These are phyloP conservation scores for Clarireedia paspali DNA, from an alignment of 2,329 filamentous ascomycete species.

Conservation along the genomic window DNA sequence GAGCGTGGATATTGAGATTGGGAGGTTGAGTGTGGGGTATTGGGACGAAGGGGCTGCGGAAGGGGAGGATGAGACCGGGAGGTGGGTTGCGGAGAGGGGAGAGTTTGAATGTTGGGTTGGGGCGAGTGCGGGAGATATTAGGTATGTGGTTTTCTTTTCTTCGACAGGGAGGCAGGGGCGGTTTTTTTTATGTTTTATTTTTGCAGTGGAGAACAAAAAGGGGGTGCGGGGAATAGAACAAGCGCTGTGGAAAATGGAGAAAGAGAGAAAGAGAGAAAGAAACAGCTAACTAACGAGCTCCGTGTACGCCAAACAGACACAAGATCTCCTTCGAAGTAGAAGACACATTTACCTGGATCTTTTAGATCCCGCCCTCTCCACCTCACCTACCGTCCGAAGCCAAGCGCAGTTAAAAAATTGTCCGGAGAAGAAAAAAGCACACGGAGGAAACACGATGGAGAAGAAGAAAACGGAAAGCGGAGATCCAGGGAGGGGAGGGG, in stretches of 20 bases:
- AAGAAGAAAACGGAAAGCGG: not conserved
- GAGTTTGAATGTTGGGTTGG: conserved; percentile 53
- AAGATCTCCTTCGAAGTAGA: conserved; percentile 48
- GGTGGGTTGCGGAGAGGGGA: conserved; percentile 61
- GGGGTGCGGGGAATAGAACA: not conserved
- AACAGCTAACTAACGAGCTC: too few species aligned
- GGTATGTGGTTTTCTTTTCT: conserved; percentile 35
- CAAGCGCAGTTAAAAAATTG: not conserved
- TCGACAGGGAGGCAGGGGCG: too few species aligned
- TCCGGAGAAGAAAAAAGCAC: not conserved
- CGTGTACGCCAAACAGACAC: conserved; percentile 31
- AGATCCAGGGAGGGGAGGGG: not conserved
- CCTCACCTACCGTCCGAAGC: not conserved
- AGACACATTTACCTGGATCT: conserved; percentile 57
- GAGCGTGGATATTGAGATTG: conserved; percentile 33
- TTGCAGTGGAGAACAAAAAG: not conserved
- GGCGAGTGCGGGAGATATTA: conserved; percentile 54
- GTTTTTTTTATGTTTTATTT: not conserved
- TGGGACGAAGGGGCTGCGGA: conserved; percentile 43
- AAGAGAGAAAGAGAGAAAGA: too few species aligned
- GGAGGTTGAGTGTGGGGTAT: conserved; percentile 47
- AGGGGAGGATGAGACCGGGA: conserved; percentile 32
- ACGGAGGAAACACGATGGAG: not conserved
- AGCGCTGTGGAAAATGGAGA: conserved; percentile 9
- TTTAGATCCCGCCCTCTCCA: conserved; percentile 6